A percentile compares a stretch with the other conserved stretches of the same genome.
These are phyloP conservation scores for Cyberlindnera mississippiensis DNA, from an alignment of 805 yeast species.

Conservation along the genomic window DNA sequence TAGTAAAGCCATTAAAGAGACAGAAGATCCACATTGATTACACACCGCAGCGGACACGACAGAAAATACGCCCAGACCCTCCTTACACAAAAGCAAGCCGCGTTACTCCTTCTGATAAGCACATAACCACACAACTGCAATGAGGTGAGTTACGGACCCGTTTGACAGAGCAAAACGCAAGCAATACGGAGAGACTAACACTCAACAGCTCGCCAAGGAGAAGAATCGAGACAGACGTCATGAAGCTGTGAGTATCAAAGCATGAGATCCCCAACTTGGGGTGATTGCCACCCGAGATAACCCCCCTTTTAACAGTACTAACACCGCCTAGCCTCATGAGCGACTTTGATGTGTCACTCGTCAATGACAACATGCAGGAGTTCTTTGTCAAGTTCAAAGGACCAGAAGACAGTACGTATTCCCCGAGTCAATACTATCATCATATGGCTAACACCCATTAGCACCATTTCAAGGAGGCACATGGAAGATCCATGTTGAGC, in stretches of 20 bases:
- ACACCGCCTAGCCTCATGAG: constrained; percentile 61
- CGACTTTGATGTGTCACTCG: constrained; percentile 80
- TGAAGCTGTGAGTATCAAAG: constrained; percentile 78
- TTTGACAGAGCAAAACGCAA: too few species aligned
- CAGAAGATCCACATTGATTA: too few species aligned
- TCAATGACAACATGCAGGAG: constrained; percentile 83
- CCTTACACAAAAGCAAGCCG: not conserved
- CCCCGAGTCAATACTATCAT: too few species aligned
- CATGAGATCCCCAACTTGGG: not conserved
- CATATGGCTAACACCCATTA: constrained; percentile 12
- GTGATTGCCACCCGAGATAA: not conserved
- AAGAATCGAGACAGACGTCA: constrained; percentile 87
- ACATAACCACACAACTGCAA: not conserved
- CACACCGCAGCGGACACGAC: not conserved
- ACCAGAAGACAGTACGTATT: constrained; percentile 56
- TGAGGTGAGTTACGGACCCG: constrained; percentile 7
- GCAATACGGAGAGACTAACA: not conserved
- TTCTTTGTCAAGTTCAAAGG: constrained; percentile 83
- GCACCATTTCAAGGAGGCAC: constrained; percentile 86
- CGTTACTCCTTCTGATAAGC: not conserved
- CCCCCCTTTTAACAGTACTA: constrained; percentile 9
- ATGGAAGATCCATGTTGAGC: constrained; percentile 89
- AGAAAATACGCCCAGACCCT: not conserved
- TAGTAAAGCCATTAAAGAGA: too few species aligned
- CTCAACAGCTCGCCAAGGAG: constrained; percentile 31